Base-by-base conservation (phyloP, 1,284 basidiomycete genomes). In the Agroathelia rolfsii region DNA sequence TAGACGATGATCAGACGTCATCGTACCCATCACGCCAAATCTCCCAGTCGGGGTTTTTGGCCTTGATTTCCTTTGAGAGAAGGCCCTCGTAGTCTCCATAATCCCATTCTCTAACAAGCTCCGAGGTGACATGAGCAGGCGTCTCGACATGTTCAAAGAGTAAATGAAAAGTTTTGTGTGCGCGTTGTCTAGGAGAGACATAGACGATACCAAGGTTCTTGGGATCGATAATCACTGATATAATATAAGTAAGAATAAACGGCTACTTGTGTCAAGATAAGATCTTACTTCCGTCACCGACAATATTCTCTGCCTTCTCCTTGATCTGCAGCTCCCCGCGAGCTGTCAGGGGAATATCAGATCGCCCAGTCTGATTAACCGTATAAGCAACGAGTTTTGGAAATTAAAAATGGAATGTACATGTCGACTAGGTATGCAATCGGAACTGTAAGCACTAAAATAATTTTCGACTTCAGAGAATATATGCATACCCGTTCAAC, bases 41-140 rank as follows among this genome's bases (percentile, higher is more conserved):
- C 17, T 53, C 52, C 87, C 87, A 94, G 18, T 54, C 62, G 1
- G 81, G 71, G 38, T 76, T 69, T 27, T 57, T 64, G 35, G 68
- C 64, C 40, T 76, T 62, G 46, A 94, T 94, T 46, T 93, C 83
- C 17, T 70, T 58, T 11, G 79, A 66, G 25, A 72, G 52, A 26
- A 89, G 69, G 8, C 90, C 90, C 53, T 95, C 90, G 49, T 88
- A 94, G 7, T 85, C 72, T 16, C 90, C 88, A 51, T 93, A 93
- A 48, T 92, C 82, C 87, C 89, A 93, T 55, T 93, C 84, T 30
- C 73, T 63, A 26, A 72, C 72, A 16, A 74, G 66, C 43, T 86
- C 82, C 0, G 77, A 76, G 27, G 76, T 51, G 16, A 65, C 50
- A 45, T 78, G 72, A 29, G 63, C 43, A 4, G 81, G 80, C 13